Evolutionary conservation across 805 yeast species (phyloP), one percentile per base, ranked within the genome.

Genomic region (Wickerhamiella dianesei): DNA sequence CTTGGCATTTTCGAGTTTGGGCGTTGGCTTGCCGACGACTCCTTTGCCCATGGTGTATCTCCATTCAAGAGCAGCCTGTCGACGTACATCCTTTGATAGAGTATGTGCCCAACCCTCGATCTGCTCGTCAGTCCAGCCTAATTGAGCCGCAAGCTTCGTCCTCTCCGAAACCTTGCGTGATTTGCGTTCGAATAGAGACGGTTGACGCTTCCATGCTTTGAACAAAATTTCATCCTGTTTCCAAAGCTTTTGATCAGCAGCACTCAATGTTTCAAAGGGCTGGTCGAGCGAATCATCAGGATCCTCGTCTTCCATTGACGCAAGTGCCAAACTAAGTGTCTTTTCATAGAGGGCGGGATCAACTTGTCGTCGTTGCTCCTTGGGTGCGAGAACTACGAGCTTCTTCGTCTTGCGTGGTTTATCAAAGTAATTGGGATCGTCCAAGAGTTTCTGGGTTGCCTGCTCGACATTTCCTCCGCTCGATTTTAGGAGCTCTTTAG

Each of bases 101-200:
- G 21, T 81, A 47, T 82, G 66, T 1, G 81, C 80, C 96, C 96
- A 89, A 0, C 95, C 95, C 68, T 88, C 96, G 43, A 89, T 76
- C 60, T 85, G 95, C 58, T 86, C 95, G 62, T 87, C 88, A 0
- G 87, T 69, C 95, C 94, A 86, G 1, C 69, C 68, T 0, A 80
- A 73, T 36, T 69, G 67, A 4, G 60, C 54, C 52, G 71, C 75
- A 59, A 85, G 65, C 21, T 70, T 71, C 29, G 66, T 63, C 45
- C 95, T 68, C 8, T 59, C 63, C 40, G 67, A 64, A 0, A 79
- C 51, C 36, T 76, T 75, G 50, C 96, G 67, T 9, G 67, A 59
- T 0, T 64, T 50, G 49, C 75, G 70, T 6, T 64, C 72, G 46
- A 81, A 73, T 29, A 73, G 62, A 1, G 60, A 62, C 1, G 74